Percentiles rank a stretch among this genome's conserved stretches.
phyloP scores from a whole-genome alignment of 225 moss, liverwort and hornwort species.

The Antitrichia curtipendula region DNA sequence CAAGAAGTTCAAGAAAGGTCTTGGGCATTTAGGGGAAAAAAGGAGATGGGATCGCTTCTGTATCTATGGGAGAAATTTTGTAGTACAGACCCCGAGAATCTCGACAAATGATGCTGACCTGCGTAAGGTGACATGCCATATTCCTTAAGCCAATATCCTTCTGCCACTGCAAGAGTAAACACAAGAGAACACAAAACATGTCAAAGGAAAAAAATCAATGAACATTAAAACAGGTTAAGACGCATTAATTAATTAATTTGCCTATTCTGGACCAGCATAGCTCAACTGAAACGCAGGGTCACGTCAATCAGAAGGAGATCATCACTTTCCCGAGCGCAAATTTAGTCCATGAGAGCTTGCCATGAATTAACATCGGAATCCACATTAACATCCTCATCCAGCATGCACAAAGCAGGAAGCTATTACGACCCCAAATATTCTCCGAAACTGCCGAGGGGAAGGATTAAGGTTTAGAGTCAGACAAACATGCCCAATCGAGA shows the following conservation, averaged over 20 bases:
- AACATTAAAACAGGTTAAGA: no score
- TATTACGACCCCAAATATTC: not conserved
- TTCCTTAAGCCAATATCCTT: slow-evolving; percentile 83
- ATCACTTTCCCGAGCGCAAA: not conserved
- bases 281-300: not conserved
- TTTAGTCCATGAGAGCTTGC: not conserved
- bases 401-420: not conserved
- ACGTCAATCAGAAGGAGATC: not conserved
- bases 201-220: not conserved
- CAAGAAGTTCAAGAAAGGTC: not conserved
- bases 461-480: not conserved
- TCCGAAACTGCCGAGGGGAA: not conserved
- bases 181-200: not conserved
- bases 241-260: not conserved
- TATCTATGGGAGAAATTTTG: not conserved
- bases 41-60: not conserved
- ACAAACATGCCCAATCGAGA: not conserved
- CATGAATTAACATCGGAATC: not conserved
- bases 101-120: slow-evolving; percentile 26
- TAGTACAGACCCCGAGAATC: not conserved
- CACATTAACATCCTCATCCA: not conserved
- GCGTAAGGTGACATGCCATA: slow-evolving; percentile 85
- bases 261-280: not conserved
- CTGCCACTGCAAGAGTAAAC: slow-evolving; percentile 58
- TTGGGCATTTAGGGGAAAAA: not conserved